Conservation (phyloP, 257 asterid species). For the Solanum rostratum region DNA sequence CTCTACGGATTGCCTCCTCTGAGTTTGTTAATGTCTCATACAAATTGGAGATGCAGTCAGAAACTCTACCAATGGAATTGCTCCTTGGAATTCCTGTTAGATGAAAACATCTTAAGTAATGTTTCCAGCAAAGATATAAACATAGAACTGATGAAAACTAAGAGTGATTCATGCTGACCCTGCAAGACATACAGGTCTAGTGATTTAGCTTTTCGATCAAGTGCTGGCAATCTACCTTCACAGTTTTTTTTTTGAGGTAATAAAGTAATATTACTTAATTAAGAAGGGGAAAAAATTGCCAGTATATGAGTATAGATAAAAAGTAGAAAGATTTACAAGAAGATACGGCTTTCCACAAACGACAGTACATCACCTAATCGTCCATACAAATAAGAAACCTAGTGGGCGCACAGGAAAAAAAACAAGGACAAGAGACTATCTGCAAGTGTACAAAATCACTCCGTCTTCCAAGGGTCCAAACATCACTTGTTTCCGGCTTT, state of each 20-base stretch:
- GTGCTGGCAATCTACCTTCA: not conserved
- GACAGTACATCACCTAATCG: not conserved
- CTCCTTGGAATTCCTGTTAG: constrained; percentile 69
- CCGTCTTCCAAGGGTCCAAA: not conserved
- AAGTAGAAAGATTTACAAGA: not conserved
- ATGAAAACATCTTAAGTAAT: constrained; percentile 10
- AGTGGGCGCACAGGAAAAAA: not conserved
- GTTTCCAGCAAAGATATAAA: constrained; percentile 6
- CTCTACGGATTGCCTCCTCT: constrained; percentile 84
- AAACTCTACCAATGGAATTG: constrained; percentile 66
- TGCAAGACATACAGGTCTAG: not conserved
- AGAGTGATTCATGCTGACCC: constrained; percentile 3
- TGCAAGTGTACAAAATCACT: not conserved
- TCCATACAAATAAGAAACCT: not conserved
- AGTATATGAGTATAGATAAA: not conserved
- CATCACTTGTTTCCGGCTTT: not conserved
- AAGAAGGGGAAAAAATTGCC: not conserved
- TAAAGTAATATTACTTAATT: not conserved
- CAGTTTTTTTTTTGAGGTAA: not conserved
- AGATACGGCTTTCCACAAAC: not conserved
- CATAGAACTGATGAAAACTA: not conserved
- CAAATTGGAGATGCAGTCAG: constrained; percentile 52
- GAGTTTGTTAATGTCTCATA: constrained; percentile 53
- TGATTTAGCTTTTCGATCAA: not conserved
- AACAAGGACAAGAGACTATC: not conserved